phyloP scores from a whole-genome alignment of 1,284 basidiomycete species.

The Puccinia hordei region DNA sequence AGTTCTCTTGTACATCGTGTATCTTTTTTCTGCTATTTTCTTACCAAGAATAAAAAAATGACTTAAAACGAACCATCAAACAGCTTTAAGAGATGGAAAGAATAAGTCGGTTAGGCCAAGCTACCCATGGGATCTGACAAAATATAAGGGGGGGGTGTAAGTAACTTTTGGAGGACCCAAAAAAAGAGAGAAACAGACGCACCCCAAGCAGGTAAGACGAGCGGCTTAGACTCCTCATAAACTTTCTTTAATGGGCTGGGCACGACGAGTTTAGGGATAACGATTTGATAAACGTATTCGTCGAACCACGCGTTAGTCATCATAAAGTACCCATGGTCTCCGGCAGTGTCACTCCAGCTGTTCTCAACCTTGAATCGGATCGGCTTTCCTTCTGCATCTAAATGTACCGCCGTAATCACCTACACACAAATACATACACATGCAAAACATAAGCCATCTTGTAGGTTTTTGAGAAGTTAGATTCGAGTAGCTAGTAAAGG shows the following conservation, averaged over 20 bases:
- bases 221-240: constrained; percentile 69
- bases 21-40: too few species aligned
- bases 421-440: constrained; percentile 61
- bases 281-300: constrained; percentile 83
- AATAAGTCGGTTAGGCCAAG: constrained; percentile 54
- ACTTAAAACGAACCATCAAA: background rate
- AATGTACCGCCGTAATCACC: constrained; percentile 89
- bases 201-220: constrained; percentile 74
- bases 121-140: constrained; percentile 75
- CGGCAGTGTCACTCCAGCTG: constrained; percentile 79
- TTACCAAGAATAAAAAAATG: too few species aligned
- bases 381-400: constrained; percentile 74
- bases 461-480: background rate
- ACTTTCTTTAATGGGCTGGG: constrained; percentile 77
- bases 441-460: background rate
- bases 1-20: too few species aligned
- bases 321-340: constrained; percentile 86
- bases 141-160: background rate
- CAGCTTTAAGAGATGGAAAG: background rate
- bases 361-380: constrained; percentile 93
- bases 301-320: constrained; percentile 78
- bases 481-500: background rate
- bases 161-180: background rate
- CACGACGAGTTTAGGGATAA: constrained; percentile 71
- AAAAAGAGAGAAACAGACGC: constrained; percentile 2